phyloP scores from a whole-genome alignment of 352 stramenopile genomes.

The Globisporangium irregulare region DNA sequence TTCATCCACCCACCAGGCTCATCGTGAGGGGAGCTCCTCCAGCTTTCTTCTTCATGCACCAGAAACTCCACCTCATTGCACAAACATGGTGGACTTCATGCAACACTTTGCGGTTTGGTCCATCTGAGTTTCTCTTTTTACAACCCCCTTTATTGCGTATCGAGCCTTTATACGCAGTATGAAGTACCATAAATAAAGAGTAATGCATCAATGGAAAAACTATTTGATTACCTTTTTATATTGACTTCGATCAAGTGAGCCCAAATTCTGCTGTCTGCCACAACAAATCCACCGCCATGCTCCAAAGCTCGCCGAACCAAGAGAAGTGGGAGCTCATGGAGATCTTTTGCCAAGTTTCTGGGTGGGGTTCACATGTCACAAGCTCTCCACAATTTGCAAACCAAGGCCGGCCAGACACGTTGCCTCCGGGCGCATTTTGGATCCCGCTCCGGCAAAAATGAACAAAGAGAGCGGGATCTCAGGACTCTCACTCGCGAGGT shows the following conservation, averaged over 20 bases:
- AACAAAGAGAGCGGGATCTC: not conserved
- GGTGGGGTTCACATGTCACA: not conserved
- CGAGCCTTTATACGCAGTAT: not conserved
- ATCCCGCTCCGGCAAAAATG: not conserved
- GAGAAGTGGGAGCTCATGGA: not conserved
- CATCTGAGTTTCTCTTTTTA: slow-evolving; percentile 1
- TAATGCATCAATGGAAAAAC: not conserved
- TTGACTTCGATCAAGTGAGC: not conserved
- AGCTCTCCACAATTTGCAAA: not conserved
- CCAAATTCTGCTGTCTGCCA: not conserved
- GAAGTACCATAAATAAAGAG: rapidly evolving
- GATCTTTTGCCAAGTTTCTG: not conserved
- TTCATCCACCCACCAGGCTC: not conserved
- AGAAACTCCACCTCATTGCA: slow-evolving; percentile 12
- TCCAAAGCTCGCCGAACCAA: not conserved
- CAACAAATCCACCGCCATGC: not conserved
- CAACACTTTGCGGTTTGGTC: not conserved
- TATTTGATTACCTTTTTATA: not conserved
- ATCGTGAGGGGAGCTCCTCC: not conserved
- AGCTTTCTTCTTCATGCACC: not conserved
- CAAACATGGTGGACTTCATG: slow-evolving; percentile 1
- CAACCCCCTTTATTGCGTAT: not conserved
- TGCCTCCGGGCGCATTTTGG: not conserved
- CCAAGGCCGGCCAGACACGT: not conserved
- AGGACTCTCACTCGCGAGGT: not conserved